Base-by-base conservation (phyloP, 768 basidiomycete species). In the Mycena rebaudengoi region DNA sequence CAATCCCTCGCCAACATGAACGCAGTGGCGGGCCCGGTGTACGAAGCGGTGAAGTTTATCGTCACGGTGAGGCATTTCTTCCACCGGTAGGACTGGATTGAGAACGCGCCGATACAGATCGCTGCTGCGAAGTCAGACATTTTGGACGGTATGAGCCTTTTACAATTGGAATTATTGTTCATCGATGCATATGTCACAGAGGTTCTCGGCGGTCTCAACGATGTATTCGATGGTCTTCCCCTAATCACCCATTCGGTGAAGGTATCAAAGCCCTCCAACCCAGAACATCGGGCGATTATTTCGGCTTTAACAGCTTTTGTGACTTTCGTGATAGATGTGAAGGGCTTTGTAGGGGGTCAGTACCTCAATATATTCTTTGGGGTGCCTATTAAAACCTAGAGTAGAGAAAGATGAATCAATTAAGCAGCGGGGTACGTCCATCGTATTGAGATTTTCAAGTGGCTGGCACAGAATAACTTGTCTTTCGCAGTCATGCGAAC, bases 401-500 rank as follows among this genome's bases (percentile, higher is more conserved):
- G 2, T n/a, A 54, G 53, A 30, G 53, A 43, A 54, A 43, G 39
- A 25, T 25, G 53, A 54, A 25, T 21, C 53, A 23, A 54, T 54
- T 32, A 54, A 5, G 25, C 53, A 54, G 25, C 53, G 53, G 10
- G 40, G 53, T 50, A 50, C 23, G 32, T 54, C 12, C 28, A 29
- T 32, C 10, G 1, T 30, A n/a, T 4, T 14, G 3, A 1, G 28
- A 14, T 13, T 41, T 7, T 7, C n/a, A 20, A 8, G n/a, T 23
- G 48, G 4, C 30, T 7, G 18, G 21, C 33, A n/a, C 5, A 21
- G 39, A n/a, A 28, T 12, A 20, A 7, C 29, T 54, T n/a, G n/a
- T n/a, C n/a, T n/a, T n/a, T 54, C 39, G 6, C n/a, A 54, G 53
- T 54, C 40, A 40, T 54, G 40, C 53, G 53, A 54, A 54, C 39